These are phyloP conservation scores for Monosporascus sp. DNA, from an alignment of 2,329 filamentous ascomycete genomes.

Conservation along the genomic window DNA sequence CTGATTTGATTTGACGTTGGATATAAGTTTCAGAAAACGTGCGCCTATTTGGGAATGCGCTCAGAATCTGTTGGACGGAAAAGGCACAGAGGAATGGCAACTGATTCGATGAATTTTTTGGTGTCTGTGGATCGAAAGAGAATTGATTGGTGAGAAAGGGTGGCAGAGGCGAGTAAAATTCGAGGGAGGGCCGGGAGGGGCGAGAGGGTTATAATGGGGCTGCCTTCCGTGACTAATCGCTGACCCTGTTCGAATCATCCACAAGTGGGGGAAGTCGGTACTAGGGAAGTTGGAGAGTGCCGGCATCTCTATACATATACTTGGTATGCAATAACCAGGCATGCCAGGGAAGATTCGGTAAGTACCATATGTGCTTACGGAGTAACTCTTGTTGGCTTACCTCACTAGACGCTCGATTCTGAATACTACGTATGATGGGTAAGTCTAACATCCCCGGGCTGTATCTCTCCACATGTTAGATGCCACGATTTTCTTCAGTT, in stretches of 20 bases:
- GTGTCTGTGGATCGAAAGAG: conserved; percentile 27
- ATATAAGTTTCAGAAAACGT: conserved; percentile 17
- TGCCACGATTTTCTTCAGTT: no score
- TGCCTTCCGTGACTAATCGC: conserved; percentile 28
- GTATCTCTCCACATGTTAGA: no score
- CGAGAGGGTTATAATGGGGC: conserved; percentile 28
- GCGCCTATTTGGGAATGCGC: conserved; percentile 17
- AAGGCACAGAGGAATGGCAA: conserved; percentile 19
- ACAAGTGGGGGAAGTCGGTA: conserved; percentile 2
- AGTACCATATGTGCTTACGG: not conserved
- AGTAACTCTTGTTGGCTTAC: not conserved
- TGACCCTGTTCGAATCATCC: conserved; percentile 17
- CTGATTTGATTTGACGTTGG: conserved; percentile 21
- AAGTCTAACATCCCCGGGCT: no score
- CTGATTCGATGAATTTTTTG: conserved; percentile 29
- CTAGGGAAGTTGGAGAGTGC: not conserved
- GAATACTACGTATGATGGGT: no score
- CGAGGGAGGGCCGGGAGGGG: conserved; percentile 22
- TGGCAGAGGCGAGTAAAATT: conserved; percentile 28
- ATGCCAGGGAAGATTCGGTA: not conserved
- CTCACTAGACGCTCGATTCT: no score
- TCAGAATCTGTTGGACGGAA: conserved; percentile 20
- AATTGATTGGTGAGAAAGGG: conserved; percentile 31
- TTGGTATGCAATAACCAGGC: no score
- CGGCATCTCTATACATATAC: not conserved